Evolutionary conservation across 352 stramenopile species (phyloP).

Genomic region (Phytophthora ohioensis): DNA sequence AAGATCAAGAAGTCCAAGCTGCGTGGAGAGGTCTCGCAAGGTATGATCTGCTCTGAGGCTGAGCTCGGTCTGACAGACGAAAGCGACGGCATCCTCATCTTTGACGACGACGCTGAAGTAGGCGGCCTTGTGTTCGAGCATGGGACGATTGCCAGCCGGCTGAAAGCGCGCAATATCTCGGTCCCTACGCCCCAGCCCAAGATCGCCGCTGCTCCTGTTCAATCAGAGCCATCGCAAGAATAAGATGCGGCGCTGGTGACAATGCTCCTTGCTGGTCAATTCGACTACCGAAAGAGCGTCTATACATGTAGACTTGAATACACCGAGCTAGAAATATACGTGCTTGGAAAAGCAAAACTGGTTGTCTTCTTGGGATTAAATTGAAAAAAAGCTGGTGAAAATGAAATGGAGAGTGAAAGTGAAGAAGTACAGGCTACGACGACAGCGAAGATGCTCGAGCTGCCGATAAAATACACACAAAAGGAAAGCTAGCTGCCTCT

Average conservation of each 20-base stretch:
- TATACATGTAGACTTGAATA: neutral
- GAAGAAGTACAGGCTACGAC: slow-evolving; percentile 46
- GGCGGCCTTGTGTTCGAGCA: slow-evolving; percentile 62
- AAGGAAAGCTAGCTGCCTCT: slow-evolving; percentile 46
- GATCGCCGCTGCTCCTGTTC: slow-evolving; percentile 6
- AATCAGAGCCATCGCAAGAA: slow-evolving; percentile 12
- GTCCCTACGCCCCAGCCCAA: slow-evolving; percentile 14
- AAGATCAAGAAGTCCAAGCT: slow-evolving; percentile 91
- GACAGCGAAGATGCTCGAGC: slow-evolving; percentile 31
- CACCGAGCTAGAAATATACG: slow-evolving; percentile 17
- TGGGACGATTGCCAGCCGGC: slow-evolving; percentile 43
- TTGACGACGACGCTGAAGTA: slow-evolving; percentile 63
- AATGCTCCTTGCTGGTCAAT: neutral
- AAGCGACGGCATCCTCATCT: slow-evolving; percentile 77
- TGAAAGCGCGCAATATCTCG: slow-evolving; percentile 35
- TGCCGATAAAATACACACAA: slow-evolving; percentile 54
- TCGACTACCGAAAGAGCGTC: neutral
- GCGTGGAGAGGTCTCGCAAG: slow-evolving; percentile 76
- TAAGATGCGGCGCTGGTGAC: slow-evolving; percentile 1
- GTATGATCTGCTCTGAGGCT: slow-evolving; percentile 87
- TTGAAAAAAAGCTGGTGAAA: slow-evolving; percentile 30
- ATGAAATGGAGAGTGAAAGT: slow-evolving; percentile 26
- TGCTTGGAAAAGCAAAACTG: slow-evolving; percentile 37
- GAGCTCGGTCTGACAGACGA: slow-evolving; percentile 69
- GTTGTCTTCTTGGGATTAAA: slow-evolving; percentile 40